Conservation (phyloP, 176 grass and related monocot species). For the Saccharum officinarum region DNA sequence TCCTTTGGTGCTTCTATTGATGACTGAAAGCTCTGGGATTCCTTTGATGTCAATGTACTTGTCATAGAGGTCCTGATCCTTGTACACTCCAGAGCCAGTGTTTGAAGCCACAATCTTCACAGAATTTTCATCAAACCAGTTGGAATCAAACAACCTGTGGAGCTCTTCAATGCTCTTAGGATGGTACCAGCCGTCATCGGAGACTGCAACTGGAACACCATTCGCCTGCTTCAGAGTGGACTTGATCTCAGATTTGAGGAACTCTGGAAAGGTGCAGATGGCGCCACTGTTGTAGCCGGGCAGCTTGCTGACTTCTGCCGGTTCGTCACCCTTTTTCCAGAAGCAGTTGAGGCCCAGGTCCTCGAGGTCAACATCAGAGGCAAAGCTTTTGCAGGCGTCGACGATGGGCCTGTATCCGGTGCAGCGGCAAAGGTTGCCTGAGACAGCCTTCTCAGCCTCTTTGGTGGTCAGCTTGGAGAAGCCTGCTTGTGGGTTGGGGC, state of each 20-base stretch:
- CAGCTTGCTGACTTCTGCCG: slow-evolving; percentile 29
- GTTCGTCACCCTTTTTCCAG: slow-evolving; percentile 59
- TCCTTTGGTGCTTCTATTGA: slow-evolving; percentile 51
- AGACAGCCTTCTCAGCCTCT: no score
- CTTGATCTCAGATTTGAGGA: slow-evolving; percentile 82
- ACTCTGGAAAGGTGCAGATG: slow-evolving; percentile 70
- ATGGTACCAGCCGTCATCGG: slow-evolving; percentile 43
- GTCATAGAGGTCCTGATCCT: slow-evolving; percentile 59
- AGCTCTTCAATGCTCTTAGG: slow-evolving; percentile 69
- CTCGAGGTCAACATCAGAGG: slow-evolving; percentile 4
- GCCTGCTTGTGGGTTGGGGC: no score
- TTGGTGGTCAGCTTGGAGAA: no score
- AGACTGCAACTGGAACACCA: neutral
- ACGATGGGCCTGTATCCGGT: no score
- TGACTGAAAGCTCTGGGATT: slow-evolving; percentile 62
- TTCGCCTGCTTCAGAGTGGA: slow-evolving; percentile 1
- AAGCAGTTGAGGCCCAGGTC: no score
- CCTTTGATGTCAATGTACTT: slow-evolving; percentile 74
- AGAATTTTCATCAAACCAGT: slow-evolving; percentile 31
- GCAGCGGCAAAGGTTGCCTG: no score
- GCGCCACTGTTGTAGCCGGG: slow-evolving; percentile 29
- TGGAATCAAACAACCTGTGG: slow-evolving; percentile 40
- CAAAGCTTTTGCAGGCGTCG: no score
- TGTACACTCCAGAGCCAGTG: slow-evolving; percentile 76
- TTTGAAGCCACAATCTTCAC: slow-evolving; percentile 79